These are phyloP conservation scores for Cylindricascospora bacillispora DNA, from an alignment of 1,139 yeast species.

Conservation along the genomic window DNA sequence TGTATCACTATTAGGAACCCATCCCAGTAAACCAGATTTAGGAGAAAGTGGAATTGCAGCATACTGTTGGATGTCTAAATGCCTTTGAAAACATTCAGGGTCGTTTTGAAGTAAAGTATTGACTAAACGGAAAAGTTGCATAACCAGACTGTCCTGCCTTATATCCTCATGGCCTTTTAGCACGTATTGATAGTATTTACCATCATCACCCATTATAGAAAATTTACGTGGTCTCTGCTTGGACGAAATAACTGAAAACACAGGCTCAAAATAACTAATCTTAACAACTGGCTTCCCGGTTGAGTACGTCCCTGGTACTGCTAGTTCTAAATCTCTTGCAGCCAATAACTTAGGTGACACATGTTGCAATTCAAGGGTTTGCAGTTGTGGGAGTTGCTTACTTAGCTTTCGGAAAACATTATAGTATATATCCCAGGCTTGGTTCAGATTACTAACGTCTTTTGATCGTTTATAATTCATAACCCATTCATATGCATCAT, in stretches of 20 bases:
- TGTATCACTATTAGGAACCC: conserved; percentile 97
- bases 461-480: conserved; percentile 71
- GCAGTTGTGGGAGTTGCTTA: conserved; percentile 78
- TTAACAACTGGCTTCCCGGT: conserved; percentile 73
- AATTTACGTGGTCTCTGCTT: conserved; percentile 91
- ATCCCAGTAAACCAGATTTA: conserved; percentile 84
- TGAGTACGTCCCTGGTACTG: conserved; percentile 86
- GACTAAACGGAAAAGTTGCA: conserved; percentile 94
- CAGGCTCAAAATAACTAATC: conserved; percentile 68
- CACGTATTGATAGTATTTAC: conserved; percentile 68
- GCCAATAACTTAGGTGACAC: conserved; percentile 83
- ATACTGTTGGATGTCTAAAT: conserved; percentile 80
- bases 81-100: conserved; percentile 93
- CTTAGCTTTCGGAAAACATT: conserved; percentile 86
- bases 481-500: conserved; percentile 92
- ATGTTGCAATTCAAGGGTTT: conserved; percentile 77
- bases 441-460: conserved; percentile 80
- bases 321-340: conserved; percentile 71
- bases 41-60: conserved; percentile 95
- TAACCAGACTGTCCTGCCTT: conserved; percentile 91
- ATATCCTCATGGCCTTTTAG: conserved; percentile 97
- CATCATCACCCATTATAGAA: conserved; percentile 76
- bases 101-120: conserved; percentile 82
- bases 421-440: conserved; percentile 96
- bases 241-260: conserved; percentile 76